These are phyloP conservation scores for Pittosporum tobira DNA, from an alignment of 129 eudicot genomes.

Conservation along the genomic window DNA sequence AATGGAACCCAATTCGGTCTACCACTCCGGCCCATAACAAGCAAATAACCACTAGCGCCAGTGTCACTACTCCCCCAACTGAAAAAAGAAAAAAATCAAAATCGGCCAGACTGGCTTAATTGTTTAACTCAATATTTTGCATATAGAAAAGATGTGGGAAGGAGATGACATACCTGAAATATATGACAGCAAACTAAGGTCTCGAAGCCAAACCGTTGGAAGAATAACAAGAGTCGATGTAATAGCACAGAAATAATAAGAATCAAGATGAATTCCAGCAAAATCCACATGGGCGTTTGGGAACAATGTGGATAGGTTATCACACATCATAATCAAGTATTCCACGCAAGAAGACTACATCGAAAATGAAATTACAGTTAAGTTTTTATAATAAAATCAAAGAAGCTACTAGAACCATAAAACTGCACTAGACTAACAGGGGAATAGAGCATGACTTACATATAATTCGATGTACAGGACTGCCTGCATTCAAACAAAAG, in stretches of 20 bases:
- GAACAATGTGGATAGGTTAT: constrained; percentile 49
- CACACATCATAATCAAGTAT: constrained; percentile 68
- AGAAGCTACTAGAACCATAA: not conserved
- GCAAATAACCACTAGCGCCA: constrained; percentile 42
- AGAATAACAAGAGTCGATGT: constrained; percentile 49
- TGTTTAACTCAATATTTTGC: not conserved
- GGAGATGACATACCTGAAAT: constrained; percentile 37
- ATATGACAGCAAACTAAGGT: constrained; percentile 55
- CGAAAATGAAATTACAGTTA: not conserved
- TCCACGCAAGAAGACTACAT: constrained; percentile 73
- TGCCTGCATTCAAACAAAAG: constrained; percentile 35
- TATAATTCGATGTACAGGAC: constrained; percentile 49
- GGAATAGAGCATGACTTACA: constrained; percentile 30
- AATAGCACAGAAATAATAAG: constrained; percentile 52
- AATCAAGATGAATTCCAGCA: constrained; percentile 45
- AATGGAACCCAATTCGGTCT: constrained; percentile 37
- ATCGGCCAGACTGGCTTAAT: not conserved
- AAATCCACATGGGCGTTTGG: constrained; percentile 39
- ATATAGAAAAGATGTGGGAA: not conserved
- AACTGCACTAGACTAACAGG: constrained; percentile 4
- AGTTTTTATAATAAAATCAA: not conserved
- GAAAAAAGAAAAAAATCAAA: constrained; percentile 12
- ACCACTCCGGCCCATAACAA: constrained; percentile 52
- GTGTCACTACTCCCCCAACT: constrained; percentile 57
- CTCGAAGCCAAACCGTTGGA: constrained; percentile 67